phyloP scores from a whole-genome alignment of 2,329 filamentous ascomycete species.

The Mariannaea sp. region DNA sequence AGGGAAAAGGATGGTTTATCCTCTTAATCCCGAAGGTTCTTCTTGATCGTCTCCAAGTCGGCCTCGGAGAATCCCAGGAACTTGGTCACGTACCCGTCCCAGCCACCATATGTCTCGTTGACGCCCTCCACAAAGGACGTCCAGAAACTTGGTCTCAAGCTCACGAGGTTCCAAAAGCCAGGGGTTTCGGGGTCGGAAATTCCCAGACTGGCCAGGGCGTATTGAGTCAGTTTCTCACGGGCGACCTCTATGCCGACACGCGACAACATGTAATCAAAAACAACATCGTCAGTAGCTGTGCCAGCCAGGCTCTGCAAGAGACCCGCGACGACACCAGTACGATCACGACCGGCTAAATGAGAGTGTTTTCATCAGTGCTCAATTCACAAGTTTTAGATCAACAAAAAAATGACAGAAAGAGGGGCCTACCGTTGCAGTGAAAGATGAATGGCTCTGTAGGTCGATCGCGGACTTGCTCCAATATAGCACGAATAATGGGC shows the following conservation, averaged over 20 bases:
- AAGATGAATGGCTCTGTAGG: conserved; percentile 53
- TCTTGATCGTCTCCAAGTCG: conserved; percentile 54
- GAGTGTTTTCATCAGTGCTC: too few species aligned
- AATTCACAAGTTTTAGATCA: too few species aligned
- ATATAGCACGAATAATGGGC: conserved; percentile 49
- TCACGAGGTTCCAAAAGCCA: conserved; percentile 55
- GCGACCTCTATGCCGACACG: conserved; percentile 58
- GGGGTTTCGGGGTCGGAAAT: conserved; percentile 46
- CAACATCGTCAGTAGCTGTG: conserved; percentile 47
- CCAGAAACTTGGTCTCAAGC: conserved; percentile 51
- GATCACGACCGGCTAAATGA: conserved; percentile 55
- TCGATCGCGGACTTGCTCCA: conserved; percentile 54
- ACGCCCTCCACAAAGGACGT: conserved; percentile 51
- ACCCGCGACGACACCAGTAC: conserved; percentile 57
- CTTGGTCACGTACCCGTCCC: conserved; percentile 53
- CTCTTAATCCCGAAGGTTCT: conserved; percentile 44
- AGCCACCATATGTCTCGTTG: conserved; percentile 52
- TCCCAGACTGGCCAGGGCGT: conserved; percentile 46
- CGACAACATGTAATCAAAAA: conserved; percentile 59
- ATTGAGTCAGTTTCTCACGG: conserved; percentile 52
- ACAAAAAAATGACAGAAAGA: not conserved
- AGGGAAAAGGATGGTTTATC: too few species aligned
- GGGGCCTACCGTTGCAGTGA: conserved; percentile 59
- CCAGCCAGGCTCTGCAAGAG: conserved; percentile 58
- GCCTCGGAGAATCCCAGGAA: conserved; percentile 52